Evolutionary conservation across 805 yeast species (phyloP), one percentile per base, ranked within the genome.

Genomic region (Saccharomycopsis lassenensis): DNA sequence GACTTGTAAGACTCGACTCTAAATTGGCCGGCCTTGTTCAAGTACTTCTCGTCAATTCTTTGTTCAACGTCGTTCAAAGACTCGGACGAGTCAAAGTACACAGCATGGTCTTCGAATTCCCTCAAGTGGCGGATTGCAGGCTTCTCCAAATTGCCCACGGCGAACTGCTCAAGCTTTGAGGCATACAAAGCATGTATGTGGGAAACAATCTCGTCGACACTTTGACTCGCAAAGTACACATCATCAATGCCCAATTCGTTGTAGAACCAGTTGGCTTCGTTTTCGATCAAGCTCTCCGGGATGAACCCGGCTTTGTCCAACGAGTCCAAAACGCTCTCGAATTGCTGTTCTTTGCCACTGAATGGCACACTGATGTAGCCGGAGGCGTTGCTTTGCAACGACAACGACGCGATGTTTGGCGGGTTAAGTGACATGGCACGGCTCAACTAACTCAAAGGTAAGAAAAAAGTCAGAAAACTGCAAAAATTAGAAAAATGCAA

Each of bases 201-300:
- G 37, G 78, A 71, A 12, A 83, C 87, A 47, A 89, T 81, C 43
- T 78, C 82, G 36, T 69, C 74, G 10, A 87, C 80, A 4, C 82
- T 63, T 53, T 89, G 95, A 45, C 80, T 74, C 29, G 91, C 91
- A 55, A 89, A 87, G 58, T 82, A 89, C 21, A 84, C 78, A 52
- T 86, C 95, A 53, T 87, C 95, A 41, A 89, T 85, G 19, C 95
- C 95, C 46, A 89, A 67, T 27, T 71, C 60, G 40, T 80, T 74
- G 62, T 91, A 91, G 56, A 89, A 87, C 93, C 95, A 86, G 41
- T 67, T 71, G 5, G 89, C 77, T 59, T 89, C 97, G 37, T 70
- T 65, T 58, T 86, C 95, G 46, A 89, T 82, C 49, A 85, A 65
- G 39, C 71, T 60, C 49, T 82, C 94, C 7, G 97, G 98, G 43